Evolutionary conservation across 75 land plant species (phyloP).

Genomic region (Larix kaempferi): DNA sequence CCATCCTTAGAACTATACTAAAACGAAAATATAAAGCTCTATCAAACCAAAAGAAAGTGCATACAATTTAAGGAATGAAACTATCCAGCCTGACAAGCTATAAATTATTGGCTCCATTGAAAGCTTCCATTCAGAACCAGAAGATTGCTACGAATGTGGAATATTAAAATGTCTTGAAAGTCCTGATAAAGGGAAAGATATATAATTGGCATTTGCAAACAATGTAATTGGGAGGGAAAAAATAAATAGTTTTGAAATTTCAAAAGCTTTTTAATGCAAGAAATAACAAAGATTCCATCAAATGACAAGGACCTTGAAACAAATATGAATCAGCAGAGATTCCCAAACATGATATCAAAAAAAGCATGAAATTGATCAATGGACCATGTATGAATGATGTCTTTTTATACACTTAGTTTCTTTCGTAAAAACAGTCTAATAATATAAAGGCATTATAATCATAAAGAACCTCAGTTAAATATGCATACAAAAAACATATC

Average conservation of each 20-base stretch:
- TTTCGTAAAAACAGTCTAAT: not conserved
- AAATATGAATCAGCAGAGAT: not conserved
- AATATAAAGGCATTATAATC: not conserved
- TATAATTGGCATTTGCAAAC: constrained; percentile 7
- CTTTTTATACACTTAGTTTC: not conserved
- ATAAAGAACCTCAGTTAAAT: not conserved
- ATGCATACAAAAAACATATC: not conserved
- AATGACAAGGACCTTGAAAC: not conserved
- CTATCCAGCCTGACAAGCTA: not conserved
- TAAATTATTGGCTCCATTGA: not conserved
- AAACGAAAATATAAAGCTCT: not conserved
- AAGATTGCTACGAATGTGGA: not conserved
- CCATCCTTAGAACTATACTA: not conserved
- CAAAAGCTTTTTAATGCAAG: not conserved
- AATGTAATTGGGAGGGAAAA: not conserved
- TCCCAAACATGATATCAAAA: not conserved
- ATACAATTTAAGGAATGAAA: not conserved
- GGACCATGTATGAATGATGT: no score
- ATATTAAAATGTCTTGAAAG: not conserved
- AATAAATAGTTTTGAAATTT: not conserved
- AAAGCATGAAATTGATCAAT: no score
- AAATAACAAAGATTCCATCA: not conserved
- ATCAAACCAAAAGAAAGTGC: not conserved
- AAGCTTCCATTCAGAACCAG: not conserved
- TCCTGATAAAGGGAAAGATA: constrained; percentile 1